A percentile compares a stretch with the other conserved stretches of the same genome.
These are phyloP conservation scores for Corynascus novoguineensis DNA, from an alignment of 495 filamentous ascomycete genomes.

Conservation along the genomic window DNA sequence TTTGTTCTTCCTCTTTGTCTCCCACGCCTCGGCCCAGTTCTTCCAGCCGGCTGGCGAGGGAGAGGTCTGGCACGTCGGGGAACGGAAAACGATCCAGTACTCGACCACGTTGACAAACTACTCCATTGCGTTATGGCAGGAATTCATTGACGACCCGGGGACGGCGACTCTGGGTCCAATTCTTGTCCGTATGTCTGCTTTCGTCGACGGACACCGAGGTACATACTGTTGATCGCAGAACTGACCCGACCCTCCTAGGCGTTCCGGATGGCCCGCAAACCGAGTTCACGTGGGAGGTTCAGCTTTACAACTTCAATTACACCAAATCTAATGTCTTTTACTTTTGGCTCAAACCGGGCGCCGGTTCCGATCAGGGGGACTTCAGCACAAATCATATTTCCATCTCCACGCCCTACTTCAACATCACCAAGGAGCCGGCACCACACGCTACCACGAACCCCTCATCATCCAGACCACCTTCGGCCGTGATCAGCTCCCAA, in stretches of 20 bases:
- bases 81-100: conserved; percentile 16
- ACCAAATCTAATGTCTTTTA: conserved; percentile 28
- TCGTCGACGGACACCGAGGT: too few species aligned
- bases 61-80: conserved; percentile 15
- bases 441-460: background rate
- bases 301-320: conserved; percentile 26
- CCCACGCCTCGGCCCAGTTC: background rate
- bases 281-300: conserved; percentile 31
- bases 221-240: background rate
- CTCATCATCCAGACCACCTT: background rate
- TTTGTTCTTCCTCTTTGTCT: background rate
- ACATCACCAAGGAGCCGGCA: conserved; percentile 17
- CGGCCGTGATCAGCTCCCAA: too few species aligned
- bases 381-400: background rate
- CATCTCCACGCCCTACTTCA: conserved; percentile 32
- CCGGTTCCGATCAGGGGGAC: background rate
- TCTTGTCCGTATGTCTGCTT: conserved; percentile 20
- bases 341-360: conserved; percentile 27
- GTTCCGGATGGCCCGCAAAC: background rate
- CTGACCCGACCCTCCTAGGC: background rate
- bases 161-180: conserved; percentile 19
- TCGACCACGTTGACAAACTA: conserved; percentile 11
- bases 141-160: background rate
- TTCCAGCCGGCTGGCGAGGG: background rate
- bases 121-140: conserved; percentile 22